A percentile compares a stretch with the other conserved stretches of the same genome.
Conservation (phyloP, 306 rosid species). For the Casuarina cunninghamiana region DNA sequence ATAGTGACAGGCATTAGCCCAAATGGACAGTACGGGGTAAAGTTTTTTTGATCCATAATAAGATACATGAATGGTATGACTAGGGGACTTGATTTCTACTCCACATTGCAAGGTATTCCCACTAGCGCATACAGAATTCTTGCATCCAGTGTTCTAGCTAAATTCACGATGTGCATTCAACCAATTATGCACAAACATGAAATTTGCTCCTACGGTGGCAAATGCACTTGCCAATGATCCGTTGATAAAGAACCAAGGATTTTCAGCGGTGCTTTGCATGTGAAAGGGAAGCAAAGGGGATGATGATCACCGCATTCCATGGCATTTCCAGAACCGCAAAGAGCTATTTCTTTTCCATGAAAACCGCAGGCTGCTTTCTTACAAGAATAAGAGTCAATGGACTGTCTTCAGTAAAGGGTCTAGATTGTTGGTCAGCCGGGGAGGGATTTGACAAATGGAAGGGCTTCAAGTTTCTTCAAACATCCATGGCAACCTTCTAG, state of each 20-base stretch:
- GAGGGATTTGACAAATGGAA: constrained; percentile 47
- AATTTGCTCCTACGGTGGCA: constrained; percentile 66
- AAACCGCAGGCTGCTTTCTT: constrained; percentile 33
- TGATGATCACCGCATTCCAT: constrained; percentile 28
- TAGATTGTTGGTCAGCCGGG: constrained; percentile 19
- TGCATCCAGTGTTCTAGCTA: not conserved
- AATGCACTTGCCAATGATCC: constrained; percentile 40
- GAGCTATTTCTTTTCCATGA: constrained; percentile 55
- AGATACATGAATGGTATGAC: constrained; percentile 34
- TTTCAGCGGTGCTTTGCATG: constrained; percentile 36
- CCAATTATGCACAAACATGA: not conserved
- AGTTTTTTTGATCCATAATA: constrained; percentile 27
- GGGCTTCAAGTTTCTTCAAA: constrained; percentile 33
- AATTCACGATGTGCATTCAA: not conserved
- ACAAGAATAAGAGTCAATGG: constrained; percentile 48
- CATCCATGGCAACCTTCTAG: constrained; percentile 14
- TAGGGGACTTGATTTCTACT: too few relatives aligned
- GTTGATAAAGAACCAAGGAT: constrained; percentile 42
- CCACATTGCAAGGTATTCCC: too few relatives aligned
- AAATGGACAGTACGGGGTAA: constrained; percentile 38
- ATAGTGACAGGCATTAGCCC: constrained; percentile 19
- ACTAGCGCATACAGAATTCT: not conserved
- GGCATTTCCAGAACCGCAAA: constrained; percentile 39
- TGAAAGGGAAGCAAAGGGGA: constrained; percentile 42
- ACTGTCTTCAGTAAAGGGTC: constrained; percentile 40